Base-by-base conservation (phyloP, 2,329 filamentous ascomycete genomes). In the Pseudogymnoascus sp. region DNA sequence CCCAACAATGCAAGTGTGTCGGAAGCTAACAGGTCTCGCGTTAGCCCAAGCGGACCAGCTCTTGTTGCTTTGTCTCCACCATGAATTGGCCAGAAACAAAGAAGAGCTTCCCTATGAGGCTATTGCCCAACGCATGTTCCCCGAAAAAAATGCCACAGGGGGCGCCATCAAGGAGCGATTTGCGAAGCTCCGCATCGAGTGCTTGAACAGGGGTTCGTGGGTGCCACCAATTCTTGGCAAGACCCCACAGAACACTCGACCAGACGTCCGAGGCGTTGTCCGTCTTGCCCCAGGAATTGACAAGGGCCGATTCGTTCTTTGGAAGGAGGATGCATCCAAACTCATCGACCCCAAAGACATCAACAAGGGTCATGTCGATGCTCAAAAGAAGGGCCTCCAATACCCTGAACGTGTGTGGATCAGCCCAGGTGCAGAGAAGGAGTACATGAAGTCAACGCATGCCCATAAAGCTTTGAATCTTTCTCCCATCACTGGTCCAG, bases 101-200 rank as follows among this genome's bases (percentile, higher is more conserved):
- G 67, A 75, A 24, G 68, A 72, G 1, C 10, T 79, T 0, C 77
- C 78, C 0, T 79, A 76, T 76, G 73, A 77, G 12, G 61, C 67
- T 0, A 72, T 79, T 43, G 77, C 77, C 24, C 75, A 79, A 59
- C 73, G 77, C 0, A 69, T 80, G 14, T 74, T 75, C 6, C 77
- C 77, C 2, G 77, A 78, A 16, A 62, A 46, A 33, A 56, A 53
- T 38, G 74, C 77, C 0, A 76, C 76, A 0, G 75, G 73, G 2
- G 70, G 72, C 16, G 76, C 78, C 4, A 63, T 79, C 3, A 60
- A 66, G 1, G 78, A 80, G 70, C 73, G 75, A 31, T 61, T 79
- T 4, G 65, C 65, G 14, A 75, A 77, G 0, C 63, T 78, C 3
- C 74, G 78, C 4, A 65, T 66, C 1, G 68, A 71, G 1, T 65